Evolutionary conservation across 2,329 filamentous ascomycete species (phyloP), one percentile per base, ranked within the genome.

Genomic region (Pseudogymnoascus sp.): DNA sequence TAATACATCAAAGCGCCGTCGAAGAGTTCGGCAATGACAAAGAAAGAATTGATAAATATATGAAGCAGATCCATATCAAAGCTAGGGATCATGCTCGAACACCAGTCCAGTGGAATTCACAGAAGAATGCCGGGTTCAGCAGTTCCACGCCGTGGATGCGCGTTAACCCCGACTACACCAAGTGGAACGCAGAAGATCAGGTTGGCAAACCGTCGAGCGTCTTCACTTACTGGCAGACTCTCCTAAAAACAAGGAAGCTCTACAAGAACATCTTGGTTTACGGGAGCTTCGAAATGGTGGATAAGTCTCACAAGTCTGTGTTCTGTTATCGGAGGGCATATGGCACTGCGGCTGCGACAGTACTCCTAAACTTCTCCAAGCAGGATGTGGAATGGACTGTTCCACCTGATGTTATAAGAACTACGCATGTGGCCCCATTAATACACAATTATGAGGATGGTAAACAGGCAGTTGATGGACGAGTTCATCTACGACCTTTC

Each of bases 61-160:
- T 71, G 71, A 67, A 77, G 64, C 77, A 82, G n/a, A 77, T 85
- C 68, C 80, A 83, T 64, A 76, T 78, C 64, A 84, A 84, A 70
- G 83, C 81, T 8, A 72, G 88, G 24, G 88, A 92, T 72, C 88
- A 92, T 71, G 84, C 83, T 6, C 79, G 88, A 54, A 84, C 85
- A 0, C 88, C 88, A 0, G 85, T 92, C 72, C 47, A 54, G 69
- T 92, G 88, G 88, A 78, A 84, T 64, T 68, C 72, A n/a, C 76
- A 73, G 1, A 69, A 74, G 0, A 81, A 90, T 63, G 86, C 78
- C 0, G 88, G 88, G 11, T 92, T 91, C 74, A 85, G 85, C 0
- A 75, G 75, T 2, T 71, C 70, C 3, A 78, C 76, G 60, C 85
- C 87, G 1, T 92, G 88, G 88, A 90, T 91, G 82, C 79, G 81